Conservation (phyloP, 1,139 yeast genomes). For the Geotrichum fermentans region DNA sequence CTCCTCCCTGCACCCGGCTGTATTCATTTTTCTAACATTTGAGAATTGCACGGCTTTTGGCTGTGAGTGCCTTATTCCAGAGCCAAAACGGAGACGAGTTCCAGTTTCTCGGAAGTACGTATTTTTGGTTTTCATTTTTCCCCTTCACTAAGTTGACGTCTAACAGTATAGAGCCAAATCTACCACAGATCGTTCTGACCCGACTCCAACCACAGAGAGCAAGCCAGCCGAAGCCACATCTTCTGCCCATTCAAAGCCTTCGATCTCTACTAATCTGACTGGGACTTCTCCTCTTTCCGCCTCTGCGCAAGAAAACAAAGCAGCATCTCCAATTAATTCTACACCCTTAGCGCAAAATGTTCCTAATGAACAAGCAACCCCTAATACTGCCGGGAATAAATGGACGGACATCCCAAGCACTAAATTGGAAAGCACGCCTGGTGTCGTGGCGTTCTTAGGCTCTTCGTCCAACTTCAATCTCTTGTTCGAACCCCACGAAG, state of each 20-base stretch:
- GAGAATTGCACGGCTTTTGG: slow-evolving; percentile 68
- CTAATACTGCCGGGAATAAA: too few relatives aligned
- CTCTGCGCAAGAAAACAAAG: slow-evolving; percentile 1
- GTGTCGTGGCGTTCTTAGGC: slow-evolving; percentile 32
- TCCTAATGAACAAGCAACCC: too few relatives aligned
- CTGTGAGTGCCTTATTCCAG: slow-evolving; percentile 66
- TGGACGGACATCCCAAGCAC: too few relatives aligned
- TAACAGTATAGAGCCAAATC: too few relatives aligned
- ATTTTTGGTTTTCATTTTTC: neutral
- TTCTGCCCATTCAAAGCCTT: too few relatives aligned
- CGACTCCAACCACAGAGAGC: too few relatives aligned
- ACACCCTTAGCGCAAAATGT: too few relatives aligned
- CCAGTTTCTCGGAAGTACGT: slow-evolving; percentile 35
- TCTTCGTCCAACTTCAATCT: slow-evolving; percentile 35
- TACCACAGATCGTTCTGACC: too few relatives aligned
- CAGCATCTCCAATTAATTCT: neutral
- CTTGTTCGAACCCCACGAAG: slow-evolving; percentile 34
- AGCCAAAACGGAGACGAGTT: slow-evolving; percentile 31
- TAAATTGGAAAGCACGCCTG: slow-evolving; percentile 27
- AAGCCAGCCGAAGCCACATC: too few relatives aligned
- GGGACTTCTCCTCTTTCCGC: too few relatives aligned
- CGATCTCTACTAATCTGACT: too few relatives aligned
- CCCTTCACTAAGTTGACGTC: too few relatives aligned
- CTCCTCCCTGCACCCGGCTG: neutral
- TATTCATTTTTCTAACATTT: neutral